A percentile compares a stretch with the other conserved stretches of the same genome.
phyloP scores from a whole-genome alignment of 2,329 filamentous ascomycete species.

The Blastomyces gilchristii region DNA sequence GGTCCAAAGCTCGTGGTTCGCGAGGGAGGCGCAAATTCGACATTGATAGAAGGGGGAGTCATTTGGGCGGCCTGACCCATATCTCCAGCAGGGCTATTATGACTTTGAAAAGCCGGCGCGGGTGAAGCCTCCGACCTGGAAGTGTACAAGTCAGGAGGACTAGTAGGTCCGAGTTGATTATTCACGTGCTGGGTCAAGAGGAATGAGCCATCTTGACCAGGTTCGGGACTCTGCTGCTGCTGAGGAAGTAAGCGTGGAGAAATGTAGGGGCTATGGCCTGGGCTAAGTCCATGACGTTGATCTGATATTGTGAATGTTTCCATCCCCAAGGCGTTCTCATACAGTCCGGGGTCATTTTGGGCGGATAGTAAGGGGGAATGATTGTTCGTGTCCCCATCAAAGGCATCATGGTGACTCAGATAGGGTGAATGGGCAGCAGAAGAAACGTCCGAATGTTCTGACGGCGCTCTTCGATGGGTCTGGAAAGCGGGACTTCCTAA shows the following conservation, averaged over 20 bases:
- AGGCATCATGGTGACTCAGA: slow-evolving; percentile 64
- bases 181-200: slow-evolving; percentile 39
- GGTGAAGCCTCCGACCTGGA: slow-evolving; percentile 39
- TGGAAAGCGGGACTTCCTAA: slow-evolving; percentile 55
- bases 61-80: slow-evolving; percentile 62
- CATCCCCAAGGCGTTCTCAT: slow-evolving; percentile 68
- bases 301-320: slow-evolving; percentile 73
- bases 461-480: slow-evolving; percentile 71
- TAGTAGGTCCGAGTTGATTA: slow-evolving; percentile 38
- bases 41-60: slow-evolving; percentile 89
- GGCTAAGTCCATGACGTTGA: slow-evolving; percentile 46
- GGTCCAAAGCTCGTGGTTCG: slow-evolving; percentile 56
- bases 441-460: slow-evolving; percentile 85
- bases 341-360: slow-evolving; percentile 59
- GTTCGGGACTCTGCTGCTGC: slow-evolving; percentile 50
- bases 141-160: slow-evolving; percentile 43
- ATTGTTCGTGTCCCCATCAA: slow-evolving; percentile 59
- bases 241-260: slow-evolving; percentile 59
- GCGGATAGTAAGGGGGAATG: slow-evolving; percentile 73
- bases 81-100: slow-evolving; percentile 43
- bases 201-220: slow-evolving; percentile 36
- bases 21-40: slow-evolving; percentile 75
- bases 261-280: slow-evolving; percentile 61
- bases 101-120: slow-evolving; percentile 38
- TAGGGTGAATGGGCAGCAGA: slow-evolving; percentile 79